Conservation (phyloP, 164 flowering plant genomes). For the Vitis riparia region DNA sequence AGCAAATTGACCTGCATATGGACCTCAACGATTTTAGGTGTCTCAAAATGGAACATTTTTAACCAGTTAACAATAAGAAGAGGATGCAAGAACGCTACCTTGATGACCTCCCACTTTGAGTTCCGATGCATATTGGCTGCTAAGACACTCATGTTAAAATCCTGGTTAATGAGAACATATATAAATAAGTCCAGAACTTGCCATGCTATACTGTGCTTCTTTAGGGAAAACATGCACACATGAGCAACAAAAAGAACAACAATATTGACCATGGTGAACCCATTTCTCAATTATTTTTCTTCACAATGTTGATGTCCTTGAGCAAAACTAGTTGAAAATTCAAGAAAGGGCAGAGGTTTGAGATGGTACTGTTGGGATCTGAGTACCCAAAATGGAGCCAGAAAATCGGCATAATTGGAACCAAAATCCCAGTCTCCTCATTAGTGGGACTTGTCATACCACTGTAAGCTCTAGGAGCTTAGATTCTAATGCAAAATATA, state of each 20-base stretch:
- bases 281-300: background rate
- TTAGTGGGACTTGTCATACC: no score
- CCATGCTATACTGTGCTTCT: background rate
- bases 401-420: no score
- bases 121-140: background rate
- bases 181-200: background rate
- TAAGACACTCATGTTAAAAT: conserved; percentile 10
- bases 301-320: background rate
- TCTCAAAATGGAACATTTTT: background rate
- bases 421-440: no score
- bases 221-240: background rate
- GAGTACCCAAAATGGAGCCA: no score
- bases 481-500: no score
- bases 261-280: no score
- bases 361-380: background rate
- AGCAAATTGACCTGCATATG: conserved; percentile 9
- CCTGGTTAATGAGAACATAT: background rate
- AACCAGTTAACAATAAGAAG: background rate
- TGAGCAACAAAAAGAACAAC: no score
- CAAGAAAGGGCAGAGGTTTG: background rate
- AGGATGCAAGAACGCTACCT: background rate
- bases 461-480: no score
- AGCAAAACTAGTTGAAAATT: background rate
- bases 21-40: background rate
- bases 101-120: conserved; percentile 7